phyloP scores from a whole-genome alignment of 176 grass and related monocot species.

The Oryza meridionalis region DNA sequence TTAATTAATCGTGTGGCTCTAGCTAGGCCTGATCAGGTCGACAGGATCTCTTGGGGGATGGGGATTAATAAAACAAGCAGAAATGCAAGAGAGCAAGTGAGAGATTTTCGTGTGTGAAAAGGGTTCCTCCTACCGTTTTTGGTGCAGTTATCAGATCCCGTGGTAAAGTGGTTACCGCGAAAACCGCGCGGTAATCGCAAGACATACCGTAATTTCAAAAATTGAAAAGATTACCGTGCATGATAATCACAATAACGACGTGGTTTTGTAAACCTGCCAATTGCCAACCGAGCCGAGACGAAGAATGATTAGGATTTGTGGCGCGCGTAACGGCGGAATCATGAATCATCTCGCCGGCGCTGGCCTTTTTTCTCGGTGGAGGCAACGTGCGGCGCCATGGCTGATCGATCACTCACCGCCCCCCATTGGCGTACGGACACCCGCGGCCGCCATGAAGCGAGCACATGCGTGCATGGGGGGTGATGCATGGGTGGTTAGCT shows the following conservation, averaged over 20 bases:
- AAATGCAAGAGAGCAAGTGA: background rate
- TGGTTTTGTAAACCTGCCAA: too few species aligned
- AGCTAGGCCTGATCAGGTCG: background rate
- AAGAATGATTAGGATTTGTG: constrained; percentile 45
- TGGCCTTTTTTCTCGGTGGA: constrained; percentile 18
- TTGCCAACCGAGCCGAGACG: background rate
- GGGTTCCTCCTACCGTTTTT: too few species aligned
- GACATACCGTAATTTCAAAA: too few species aligned
- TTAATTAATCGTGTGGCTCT: background rate
- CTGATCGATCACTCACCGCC: constrained; percentile 14
- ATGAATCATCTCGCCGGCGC: constrained; percentile 28
- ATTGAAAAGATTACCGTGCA: too few species aligned
- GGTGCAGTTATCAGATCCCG: too few species aligned
- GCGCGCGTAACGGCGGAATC: constrained; percentile 33
- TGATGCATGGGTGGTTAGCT: constrained; percentile 5
- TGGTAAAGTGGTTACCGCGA: too few species aligned
- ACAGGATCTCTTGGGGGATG: background rate
- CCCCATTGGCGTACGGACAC: constrained; percentile 54
- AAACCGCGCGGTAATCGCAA: too few species aligned
- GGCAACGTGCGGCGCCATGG: constrained; percentile 39
- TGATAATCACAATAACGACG: too few species aligned
- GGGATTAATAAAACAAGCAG: background rate
- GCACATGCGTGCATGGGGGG: constrained; percentile 21
- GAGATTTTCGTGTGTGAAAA: too few species aligned
- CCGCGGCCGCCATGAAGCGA: constrained; percentile 45